These are phyloP conservation scores for Penicillium manginii DNA, from an alignment of 495 filamentous ascomycete species.

Conservation along the genomic window DNA sequence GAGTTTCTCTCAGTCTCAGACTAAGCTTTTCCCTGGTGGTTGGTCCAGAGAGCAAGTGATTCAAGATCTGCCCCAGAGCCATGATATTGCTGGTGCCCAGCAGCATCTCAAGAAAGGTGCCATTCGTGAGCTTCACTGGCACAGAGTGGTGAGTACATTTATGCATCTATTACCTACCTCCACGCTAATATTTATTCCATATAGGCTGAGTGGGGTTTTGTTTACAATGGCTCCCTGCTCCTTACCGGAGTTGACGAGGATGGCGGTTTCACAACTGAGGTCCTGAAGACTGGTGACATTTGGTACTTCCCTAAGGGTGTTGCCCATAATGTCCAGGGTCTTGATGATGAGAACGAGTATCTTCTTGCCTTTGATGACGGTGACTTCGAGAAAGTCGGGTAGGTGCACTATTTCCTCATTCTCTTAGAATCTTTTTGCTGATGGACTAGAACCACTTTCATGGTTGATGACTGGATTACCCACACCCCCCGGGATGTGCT, in stretches of 20 bases:
- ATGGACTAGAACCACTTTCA: constrained; percentile 58
- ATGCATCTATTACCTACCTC: background rate
- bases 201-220: constrained; percentile 68
- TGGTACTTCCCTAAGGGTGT: constrained; percentile 72
- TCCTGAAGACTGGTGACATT: constrained; percentile 61
- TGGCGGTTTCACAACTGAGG: constrained; percentile 57
- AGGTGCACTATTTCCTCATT: constrained; percentile 2
- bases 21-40: constrained; percentile 60
- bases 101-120: constrained; percentile 66
- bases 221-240: constrained; percentile 59
- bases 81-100: constrained; percentile 65
- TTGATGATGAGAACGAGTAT: constrained; percentile 67
- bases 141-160: constrained; percentile 54
- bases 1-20: constrained; percentile 67
- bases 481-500: constrained; percentile 64
- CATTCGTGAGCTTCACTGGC: constrained; percentile 69
- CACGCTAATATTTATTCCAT: background rate
- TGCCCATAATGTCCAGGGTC: constrained; percentile 60
- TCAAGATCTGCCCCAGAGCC: constrained; percentile 58
- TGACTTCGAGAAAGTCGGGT: constrained; percentile 48
- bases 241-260: constrained; percentile 64
- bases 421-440: background rate
- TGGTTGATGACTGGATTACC: constrained; percentile 65
- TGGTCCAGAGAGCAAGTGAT: constrained; percentile 69
- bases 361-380: constrained; percentile 70